phyloP scores from a whole-genome alignment of 2,329 filamentous ascomycete genomes.

The Penicillium sp. region DNA sequence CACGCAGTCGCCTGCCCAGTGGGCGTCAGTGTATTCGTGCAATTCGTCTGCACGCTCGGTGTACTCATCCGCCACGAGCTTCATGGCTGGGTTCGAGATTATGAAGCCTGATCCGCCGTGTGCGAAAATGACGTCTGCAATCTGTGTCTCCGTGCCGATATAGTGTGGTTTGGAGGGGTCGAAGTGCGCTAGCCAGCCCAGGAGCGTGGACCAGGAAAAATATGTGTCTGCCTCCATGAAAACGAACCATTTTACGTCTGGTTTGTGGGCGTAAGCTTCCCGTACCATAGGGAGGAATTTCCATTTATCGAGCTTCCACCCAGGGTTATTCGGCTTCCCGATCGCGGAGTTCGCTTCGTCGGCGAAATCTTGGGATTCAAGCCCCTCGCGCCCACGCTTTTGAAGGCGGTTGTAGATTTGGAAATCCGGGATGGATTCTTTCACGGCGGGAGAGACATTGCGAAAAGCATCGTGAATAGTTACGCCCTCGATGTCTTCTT shows the following conservation, averaged over 20 bases:
- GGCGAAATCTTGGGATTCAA: slow-evolving; percentile 43
- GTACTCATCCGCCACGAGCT: slow-evolving; percentile 50
- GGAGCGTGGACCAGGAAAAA: slow-evolving; percentile 57
- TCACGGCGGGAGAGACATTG: slow-evolving; percentile 47
- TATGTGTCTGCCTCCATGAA: slow-evolving; percentile 66
- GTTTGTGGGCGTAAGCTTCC: slow-evolving; percentile 49
- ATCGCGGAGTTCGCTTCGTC: slow-evolving; percentile 46
- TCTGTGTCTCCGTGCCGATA: slow-evolving; percentile 59
- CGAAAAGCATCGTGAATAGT: slow-evolving; percentile 57
- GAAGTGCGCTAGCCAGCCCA: slow-evolving; percentile 58
- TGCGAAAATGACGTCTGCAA: slow-evolving; percentile 56
- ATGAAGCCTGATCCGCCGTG: slow-evolving; percentile 60
- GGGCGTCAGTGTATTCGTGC: slow-evolving; percentile 51
- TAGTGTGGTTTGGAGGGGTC: slow-evolving; percentile 56
- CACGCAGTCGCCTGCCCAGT: slow-evolving; percentile 58
- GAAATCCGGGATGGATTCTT: slow-evolving; percentile 53
- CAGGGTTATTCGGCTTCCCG: slow-evolving; percentile 53
- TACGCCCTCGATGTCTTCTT: slow-evolving; percentile 57
- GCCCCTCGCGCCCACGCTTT: slow-evolving; percentile 48
- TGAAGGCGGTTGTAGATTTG: slow-evolving; percentile 56
- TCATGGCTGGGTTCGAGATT: slow-evolving; percentile 56
- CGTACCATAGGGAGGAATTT: slow-evolving; percentile 62
- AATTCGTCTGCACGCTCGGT: slow-evolving; percentile 47
- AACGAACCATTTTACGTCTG: slow-evolving; percentile 61
- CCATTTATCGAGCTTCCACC: slow-evolving; percentile 62